Evolutionary conservation across 2,329 filamentous ascomycete genomes (phyloP).

Genomic region (Juglanconis sp.): DNA sequence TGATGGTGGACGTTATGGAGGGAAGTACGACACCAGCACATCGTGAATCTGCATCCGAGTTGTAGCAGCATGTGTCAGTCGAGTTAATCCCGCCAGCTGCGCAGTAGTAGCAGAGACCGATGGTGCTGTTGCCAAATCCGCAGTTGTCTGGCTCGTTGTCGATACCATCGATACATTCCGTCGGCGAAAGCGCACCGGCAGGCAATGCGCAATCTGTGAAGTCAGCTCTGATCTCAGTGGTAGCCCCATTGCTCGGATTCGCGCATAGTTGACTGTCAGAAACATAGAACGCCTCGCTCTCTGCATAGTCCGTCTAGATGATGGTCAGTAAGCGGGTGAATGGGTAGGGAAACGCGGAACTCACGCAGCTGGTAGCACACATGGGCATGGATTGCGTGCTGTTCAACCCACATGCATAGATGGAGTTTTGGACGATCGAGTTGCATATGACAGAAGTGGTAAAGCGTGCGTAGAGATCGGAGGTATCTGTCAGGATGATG

Average conservation of each 20-base stretch:
- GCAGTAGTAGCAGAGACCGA: slow-evolving; percentile 86
- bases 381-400: slow-evolving; percentile 66
- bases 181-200: slow-evolving; percentile 69
- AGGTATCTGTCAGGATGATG: slow-evolving; percentile 74
- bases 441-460: slow-evolving; percentile 92
- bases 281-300: slow-evolving; percentile 82
- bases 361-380: slow-evolving; percentile 84
- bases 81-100: slow-evolving; percentile 79
- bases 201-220: slow-evolving; percentile 87
- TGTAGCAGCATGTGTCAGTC: slow-evolving; percentile 93
- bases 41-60: slow-evolving; percentile 67
- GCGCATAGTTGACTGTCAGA: slow-evolving; percentile 72
- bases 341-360: slow-evolving; percentile 27
- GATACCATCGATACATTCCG: slow-evolving; percentile 70
- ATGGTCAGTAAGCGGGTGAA: slow-evolving; percentile 32
- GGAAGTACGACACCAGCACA: slow-evolving; percentile 79
- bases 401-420: slow-evolving; percentile 63
- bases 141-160: slow-evolving; percentile 84
- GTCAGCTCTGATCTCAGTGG: slow-evolving; percentile 81
- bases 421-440: slow-evolving; percentile 87
- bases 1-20: slow-evolving; percentile 66
- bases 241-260: slow-evolving; percentile 60
- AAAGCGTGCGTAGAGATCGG: slow-evolving; percentile 85
- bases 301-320: slow-evolving; percentile 69
- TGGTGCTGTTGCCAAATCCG: slow-evolving; percentile 69